Base-by-base conservation (phyloP, 164 flowering plant species). In the Stephania yunnanensis region DNA sequence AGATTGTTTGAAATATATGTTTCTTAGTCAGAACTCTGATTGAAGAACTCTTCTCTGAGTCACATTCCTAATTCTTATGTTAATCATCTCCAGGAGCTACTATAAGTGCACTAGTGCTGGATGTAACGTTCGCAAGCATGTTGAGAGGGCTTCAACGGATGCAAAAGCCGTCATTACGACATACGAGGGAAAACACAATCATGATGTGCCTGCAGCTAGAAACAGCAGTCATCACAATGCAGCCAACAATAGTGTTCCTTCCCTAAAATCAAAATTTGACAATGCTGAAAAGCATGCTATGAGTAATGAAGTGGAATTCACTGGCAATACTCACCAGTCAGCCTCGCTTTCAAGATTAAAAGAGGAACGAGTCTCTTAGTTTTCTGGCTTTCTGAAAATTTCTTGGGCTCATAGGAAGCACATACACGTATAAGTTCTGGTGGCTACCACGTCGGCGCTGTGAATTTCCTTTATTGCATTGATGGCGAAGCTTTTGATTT, bases 141-240 rank as follows among this genome's bases (percentile, higher is more conserved):
- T 93, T 7, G 98, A 95, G 82, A 88, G 98, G 81, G 92, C 97
- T 73, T 82, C 97, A 70, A 79, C 89, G 5, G 99, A 95, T 64
- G 82, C 89, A 30, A 91, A 89, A 81, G 90, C 94, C 20, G 97
- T 95, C 19, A 85, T 95, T 73, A 93, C 99, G 4, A 91, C 99
- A 53, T 93, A 95, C 70, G 99, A 95, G 76, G 99, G 99, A 36
- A 95, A 95, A 77, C 99, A 95, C 77, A 91, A 90, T 74, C 99
- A 95, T 61, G 92, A 89, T 64, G 85, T 91, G 53, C 99, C 98
- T 0, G 81, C 85, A n/a, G 88, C 88, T 29, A 89, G 84, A 80
- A 80, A 78, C 73, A 82, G 87, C 81, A 82, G 83, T 82, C 86
- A 84, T 82, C 86, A 84, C 63, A 84, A 74, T 80, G 76, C 82